These are phyloP conservation scores for Xerocomus amazonicus DNA, from an alignment of 1,284 basidiomycete species.

Conservation along the genomic window DNA sequence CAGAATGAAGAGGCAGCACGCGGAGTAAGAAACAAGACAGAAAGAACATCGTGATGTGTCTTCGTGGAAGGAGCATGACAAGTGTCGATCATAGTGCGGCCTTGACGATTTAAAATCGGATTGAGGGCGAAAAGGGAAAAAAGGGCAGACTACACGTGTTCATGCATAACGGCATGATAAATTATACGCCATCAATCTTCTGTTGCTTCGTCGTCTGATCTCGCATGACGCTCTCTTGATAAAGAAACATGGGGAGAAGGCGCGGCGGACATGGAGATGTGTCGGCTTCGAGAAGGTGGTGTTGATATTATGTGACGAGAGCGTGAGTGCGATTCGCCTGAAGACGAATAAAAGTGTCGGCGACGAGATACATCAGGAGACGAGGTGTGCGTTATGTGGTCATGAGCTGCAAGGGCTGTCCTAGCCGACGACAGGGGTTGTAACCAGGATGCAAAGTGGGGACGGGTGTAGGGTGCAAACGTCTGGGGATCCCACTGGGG, in stretches of 20 bases:
- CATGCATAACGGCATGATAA: constrained; percentile 16
- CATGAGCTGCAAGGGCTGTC: constrained; percentile 9
- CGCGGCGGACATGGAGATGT: constrained; percentile 9
- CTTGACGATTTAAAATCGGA: constrained; percentile 2
- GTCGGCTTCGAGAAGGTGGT: constrained; percentile 15
- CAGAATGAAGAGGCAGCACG: neutral
- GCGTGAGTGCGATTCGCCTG: constrained; percentile 16
- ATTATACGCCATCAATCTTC: constrained; percentile 16
- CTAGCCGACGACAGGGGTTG: constrained; percentile 20
- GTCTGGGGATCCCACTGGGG: constrained; percentile 55
- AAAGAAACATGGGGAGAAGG: constrained; percentile 12
- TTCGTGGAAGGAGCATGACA: constrained; percentile 25
- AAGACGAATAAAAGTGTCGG: constrained; percentile 10
- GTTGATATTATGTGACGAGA: constrained; percentile 16
- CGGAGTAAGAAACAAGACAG: no score
- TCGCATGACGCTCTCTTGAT: constrained; percentile 11
- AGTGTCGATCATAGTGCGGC: constrained; percentile 16
- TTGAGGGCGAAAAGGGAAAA: neutral
- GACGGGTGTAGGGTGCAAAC: constrained; percentile 36
- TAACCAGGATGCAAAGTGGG: constrained; percentile 39
- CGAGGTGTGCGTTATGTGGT: constrained; percentile 12
- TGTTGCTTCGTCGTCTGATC: constrained; percentile 19
- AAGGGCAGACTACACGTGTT: neutral
- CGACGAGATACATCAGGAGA: constrained; percentile 13
- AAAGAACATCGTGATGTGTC: constrained; percentile 21